Percentiles rank a stretch among this genome's conserved stretches.
Conservation (phyloP, 2,329 filamentous ascomycete genomes). For the Colletotrichum caudatum region DNA sequence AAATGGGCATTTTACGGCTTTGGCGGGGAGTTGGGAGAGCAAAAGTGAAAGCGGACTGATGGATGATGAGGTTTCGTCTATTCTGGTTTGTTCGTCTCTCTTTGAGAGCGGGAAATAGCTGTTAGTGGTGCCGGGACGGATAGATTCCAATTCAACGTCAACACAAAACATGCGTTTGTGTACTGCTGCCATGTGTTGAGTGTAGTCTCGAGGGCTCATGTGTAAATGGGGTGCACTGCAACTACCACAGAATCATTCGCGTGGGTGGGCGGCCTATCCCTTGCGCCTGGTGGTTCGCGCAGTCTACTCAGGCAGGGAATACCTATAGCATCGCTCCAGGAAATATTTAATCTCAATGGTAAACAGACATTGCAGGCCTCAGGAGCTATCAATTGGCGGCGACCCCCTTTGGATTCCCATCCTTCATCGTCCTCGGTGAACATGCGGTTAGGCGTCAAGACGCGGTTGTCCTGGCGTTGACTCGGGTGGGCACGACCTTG, state of each 20-base stretch:
- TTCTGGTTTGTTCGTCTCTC: not conserved
- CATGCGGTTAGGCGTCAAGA: no score
- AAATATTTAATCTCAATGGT: not conserved
- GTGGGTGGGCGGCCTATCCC: not conserved
- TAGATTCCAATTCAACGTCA: conserved; percentile 4
- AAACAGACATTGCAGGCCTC: no score
- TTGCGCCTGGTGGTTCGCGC: not conserved
- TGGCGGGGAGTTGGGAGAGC: conserved; percentile 27
- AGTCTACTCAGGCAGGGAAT: not conserved
- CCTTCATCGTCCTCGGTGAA: no score
- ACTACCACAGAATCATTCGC: not conserved
- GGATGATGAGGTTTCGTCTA: not conserved
- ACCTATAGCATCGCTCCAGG: not conserved
- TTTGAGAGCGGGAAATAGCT: not conserved
- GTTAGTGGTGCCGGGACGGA: not conserved
- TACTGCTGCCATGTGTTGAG: not conserved
- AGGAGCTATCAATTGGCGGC: no score
- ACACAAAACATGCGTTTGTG: not conserved
- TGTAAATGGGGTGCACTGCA: not conserved
- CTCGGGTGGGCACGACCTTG: no score
- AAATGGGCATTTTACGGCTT: conserved; percentile 28
- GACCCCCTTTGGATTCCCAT: no score
- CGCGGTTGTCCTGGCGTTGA: no score
- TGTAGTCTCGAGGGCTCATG: not conserved
- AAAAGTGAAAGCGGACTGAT: not conserved